Conservation (phyloP, 768 basidiomycete genomes). For the Mycena capillaripes region DNA sequence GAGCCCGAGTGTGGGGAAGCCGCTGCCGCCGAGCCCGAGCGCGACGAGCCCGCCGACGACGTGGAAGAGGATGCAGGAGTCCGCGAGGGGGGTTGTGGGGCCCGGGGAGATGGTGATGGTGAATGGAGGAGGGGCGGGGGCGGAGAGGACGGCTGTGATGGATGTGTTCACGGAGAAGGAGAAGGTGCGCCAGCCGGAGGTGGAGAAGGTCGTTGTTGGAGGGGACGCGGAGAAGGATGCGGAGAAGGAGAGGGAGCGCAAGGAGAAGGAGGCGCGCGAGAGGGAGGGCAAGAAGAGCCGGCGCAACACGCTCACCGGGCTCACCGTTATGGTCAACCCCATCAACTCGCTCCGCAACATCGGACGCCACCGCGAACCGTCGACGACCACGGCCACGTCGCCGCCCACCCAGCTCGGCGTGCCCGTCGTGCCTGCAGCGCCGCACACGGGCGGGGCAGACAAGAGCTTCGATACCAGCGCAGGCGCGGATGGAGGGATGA, state of each 20-base stretch:
- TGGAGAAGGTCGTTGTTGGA: too few relatives aligned
- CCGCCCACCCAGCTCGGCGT: slow-evolving; percentile 24
- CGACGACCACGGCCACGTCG: slow-evolving; percentile 41
- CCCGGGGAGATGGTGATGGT: slow-evolving; percentile 25
- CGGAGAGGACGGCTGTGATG: slow-evolving; percentile 31
- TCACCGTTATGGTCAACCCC: slow-evolving; percentile 90
- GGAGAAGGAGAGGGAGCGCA: slow-evolving; percentile 22
- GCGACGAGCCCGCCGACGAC: slow-evolving; percentile 37
- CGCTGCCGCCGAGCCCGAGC: slow-evolving; percentile 34
- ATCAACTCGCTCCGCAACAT: slow-evolving; percentile 68
- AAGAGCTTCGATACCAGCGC: slow-evolving; percentile 47
- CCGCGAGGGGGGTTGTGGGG: slow-evolving; percentile 26
- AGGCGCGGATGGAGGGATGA: slow-evolving; percentile 60
- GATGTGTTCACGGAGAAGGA: slow-evolving; percentile 28
- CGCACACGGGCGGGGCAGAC: slow-evolving; percentile 28
- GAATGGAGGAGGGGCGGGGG: neutral
- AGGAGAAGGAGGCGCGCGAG: slow-evolving; percentile 34
- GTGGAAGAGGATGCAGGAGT: slow-evolving; percentile 27
- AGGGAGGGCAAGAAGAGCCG: slow-evolving; percentile 67
- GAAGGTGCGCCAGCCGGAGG: neutral
- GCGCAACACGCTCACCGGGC: slow-evolving; percentile 71
- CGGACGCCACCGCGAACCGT: slow-evolving; percentile 45
- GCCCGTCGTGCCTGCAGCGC: slow-evolving; percentile 14
- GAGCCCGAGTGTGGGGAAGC: slow-evolving; percentile 14
- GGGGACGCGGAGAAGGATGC: slow-evolving; percentile 28